Conservation (phyloP, 371 early-diverging fungal genomes). For the Mortierella sp. region DNA sequence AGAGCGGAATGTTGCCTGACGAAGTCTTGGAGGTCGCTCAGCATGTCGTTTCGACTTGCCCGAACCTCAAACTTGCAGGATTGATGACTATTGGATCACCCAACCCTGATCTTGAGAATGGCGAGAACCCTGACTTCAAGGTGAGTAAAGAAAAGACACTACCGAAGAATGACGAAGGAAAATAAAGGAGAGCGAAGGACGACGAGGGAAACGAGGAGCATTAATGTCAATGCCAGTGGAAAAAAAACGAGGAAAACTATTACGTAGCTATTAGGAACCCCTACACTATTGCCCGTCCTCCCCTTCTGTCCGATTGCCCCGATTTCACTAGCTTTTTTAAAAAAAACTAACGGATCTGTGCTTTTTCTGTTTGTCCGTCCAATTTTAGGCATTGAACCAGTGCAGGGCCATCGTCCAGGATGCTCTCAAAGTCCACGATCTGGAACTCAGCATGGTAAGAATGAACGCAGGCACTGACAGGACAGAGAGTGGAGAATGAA, state of each 20-base stretch:
- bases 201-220: background rate
- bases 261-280: too few relatives aligned
- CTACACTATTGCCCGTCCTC: background rate
- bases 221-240: too few relatives aligned
- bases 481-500: constrained; percentile 1
- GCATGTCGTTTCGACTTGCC: constrained; percentile 77
- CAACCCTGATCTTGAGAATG: constrained; percentile 68
- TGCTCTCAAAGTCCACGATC: constrained; percentile 39
- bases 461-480: background rate
- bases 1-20: constrained; percentile 79
- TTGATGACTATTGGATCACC: constrained; percentile 96
- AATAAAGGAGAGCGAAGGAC: background rate
- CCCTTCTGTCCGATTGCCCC: background rate
- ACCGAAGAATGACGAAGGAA: background rate
- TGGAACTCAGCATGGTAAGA: constrained; percentile 89
- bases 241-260: too few relatives aligned
- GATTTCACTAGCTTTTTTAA: background rate
- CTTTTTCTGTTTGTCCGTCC: background rate
- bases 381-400: constrained; percentile 58
- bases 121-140: constrained; percentile 90
- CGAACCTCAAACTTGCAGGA: constrained; percentile 80
- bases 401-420: constrained; percentile 57
- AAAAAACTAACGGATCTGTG: background rate
- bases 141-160: too few relatives aligned
- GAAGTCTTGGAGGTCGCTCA: constrained; percentile 65